phyloP scores from a whole-genome alignment of 108 stramenopile genomes.

The Nitzschia inconspicua region DNA sequence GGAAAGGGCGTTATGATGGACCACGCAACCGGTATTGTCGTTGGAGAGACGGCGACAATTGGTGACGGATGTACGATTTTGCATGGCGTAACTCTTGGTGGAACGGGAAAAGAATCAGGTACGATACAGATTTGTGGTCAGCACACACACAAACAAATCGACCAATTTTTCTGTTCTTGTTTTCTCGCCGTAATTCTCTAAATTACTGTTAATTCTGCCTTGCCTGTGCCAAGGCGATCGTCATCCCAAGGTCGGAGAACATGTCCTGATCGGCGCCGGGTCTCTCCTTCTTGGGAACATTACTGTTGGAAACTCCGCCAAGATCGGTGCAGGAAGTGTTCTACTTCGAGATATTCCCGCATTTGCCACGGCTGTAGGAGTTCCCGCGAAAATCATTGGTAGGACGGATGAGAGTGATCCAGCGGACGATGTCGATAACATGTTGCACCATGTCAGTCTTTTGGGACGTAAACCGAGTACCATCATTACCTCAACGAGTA shows the following conservation, averaged over 20 bases:
- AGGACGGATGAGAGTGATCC: constrained; percentile 14
- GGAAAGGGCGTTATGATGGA: constrained; percentile 80
- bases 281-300: constrained; percentile 44
- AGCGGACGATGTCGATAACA: constrained; percentile 31
- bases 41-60: constrained; percentile 78
- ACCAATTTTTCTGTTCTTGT: too few species aligned
- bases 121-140: too few species aligned
- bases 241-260: constrained; percentile 77
- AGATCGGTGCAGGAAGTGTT: constrained; percentile 54
- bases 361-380: constrained; percentile 39
- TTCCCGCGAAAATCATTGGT: constrained; percentile 53
- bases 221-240: constrained; percentile 67
- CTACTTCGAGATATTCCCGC: constrained; percentile 44
- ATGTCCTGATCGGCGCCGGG: constrained; percentile 63
- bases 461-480: constrained; percentile 1
- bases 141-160: too few species aligned
- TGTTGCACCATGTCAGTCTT: constrained; percentile 10
- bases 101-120: constrained; percentile 78
- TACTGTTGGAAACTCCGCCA: constrained; percentile 37
- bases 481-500: not conserved
- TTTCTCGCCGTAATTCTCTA: too few species aligned
- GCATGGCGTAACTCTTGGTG: constrained; percentile 82
- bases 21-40: constrained; percentile 88
- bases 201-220: too few species aligned
- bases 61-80: constrained; percentile 80